Evolutionary conservation across 106 monocot species (phyloP), one percentile per base, ranked within the genome.

Genomic region (Triglochin maritima): DNA sequence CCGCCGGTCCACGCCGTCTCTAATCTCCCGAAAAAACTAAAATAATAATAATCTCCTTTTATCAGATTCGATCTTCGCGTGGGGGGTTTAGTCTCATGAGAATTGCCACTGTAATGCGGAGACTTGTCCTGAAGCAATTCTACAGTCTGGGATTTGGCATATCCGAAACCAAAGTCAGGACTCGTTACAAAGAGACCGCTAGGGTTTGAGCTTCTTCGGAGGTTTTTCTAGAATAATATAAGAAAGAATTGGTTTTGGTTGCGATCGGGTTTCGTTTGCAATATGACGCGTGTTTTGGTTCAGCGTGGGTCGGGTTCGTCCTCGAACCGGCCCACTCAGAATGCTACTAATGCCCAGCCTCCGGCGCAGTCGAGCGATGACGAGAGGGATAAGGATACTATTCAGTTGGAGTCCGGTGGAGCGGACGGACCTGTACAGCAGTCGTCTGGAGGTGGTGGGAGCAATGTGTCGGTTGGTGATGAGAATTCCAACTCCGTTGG

Each of bases 231-330:
- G 15, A 14, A 29, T 46, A 46, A 29, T n/a, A 60, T 68, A 29
- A 44, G 56, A 8, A 44, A 55, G 14, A 64, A 71, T 43, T 2
- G 53, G 29, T 13, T 16, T 3, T 6, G 7, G 7, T 8, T 57
- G 44, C 29, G 50, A 54, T 54, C 13, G 17, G 60, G 55, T 10
- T 44, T 60, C 4, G 44, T 49, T 60, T 16, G 17, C 6, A 78
- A 69, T 66, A 98, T 98, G 96, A 98, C 96, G 46, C 66, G 88
- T 7, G 86, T 98, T 43, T 71, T 91, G 17, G 91, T 98, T 46
- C 83, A 79, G 49, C 78, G 91, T 54, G 91, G 91, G 46, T 77
- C 90, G 0, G 45, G 52, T 7, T 94, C 95, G 17, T 90, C 90
- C 4, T 85, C 94, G 9, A 79, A 72, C 44, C 86, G 88, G 47